Percentiles rank a stretch among this genome's conserved stretches.
Evolutionary conservation across 495 filamentous ascomycete species (phyloP).

Genomic region (Podospora sp.): DNA sequence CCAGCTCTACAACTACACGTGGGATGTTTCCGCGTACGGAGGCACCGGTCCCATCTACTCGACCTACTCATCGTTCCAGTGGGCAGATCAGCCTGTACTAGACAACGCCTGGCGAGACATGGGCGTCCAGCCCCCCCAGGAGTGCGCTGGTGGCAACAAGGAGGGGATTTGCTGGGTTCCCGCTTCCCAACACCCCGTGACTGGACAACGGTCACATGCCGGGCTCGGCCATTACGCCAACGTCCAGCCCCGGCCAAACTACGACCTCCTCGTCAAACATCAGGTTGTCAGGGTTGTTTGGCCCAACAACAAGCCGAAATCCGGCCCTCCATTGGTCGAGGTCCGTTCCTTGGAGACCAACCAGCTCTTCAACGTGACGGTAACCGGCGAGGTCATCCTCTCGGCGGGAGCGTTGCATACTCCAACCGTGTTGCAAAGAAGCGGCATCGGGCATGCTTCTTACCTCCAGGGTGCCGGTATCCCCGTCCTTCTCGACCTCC

Average conservation of each 20-base stretch:
- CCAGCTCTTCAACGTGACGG: slow-evolving; percentile 24
- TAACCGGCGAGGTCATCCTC: slow-evolving; percentile 16
- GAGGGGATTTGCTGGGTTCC: slow-evolving; percentile 33
- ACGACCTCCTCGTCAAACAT: slow-evolving; percentile 41
- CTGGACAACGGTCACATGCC: slow-evolving; percentile 40
- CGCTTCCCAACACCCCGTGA: slow-evolving; percentile 36
- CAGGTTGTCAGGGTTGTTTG: slow-evolving; percentile 32
- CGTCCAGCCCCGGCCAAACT: slow-evolving; percentile 37
- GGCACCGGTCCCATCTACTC: slow-evolving; percentile 26
- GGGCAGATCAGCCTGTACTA: slow-evolving; percentile 24
- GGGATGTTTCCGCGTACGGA: slow-evolving; percentile 30
- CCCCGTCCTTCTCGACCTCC: not conserved
- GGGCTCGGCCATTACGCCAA: slow-evolving; percentile 42
- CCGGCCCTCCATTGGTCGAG: slow-evolving; percentile 29
- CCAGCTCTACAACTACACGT: slow-evolving; percentile 30
- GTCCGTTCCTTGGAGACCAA: slow-evolving; percentile 23
- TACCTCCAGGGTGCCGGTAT: not conserved
- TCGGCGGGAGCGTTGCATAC: slow-evolving; percentile 38
- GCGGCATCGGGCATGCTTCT: not conserved
- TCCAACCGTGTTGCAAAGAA: slow-evolving; percentile 28
- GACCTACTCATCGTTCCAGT: slow-evolving; percentile 30
- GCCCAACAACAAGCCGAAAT: slow-evolving; percentile 17
- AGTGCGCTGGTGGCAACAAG: slow-evolving; percentile 34
- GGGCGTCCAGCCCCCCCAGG: slow-evolving; percentile 19
- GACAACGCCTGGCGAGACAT: slow-evolving; percentile 24